These are phyloP conservation scores for Scalesia atractyloides DNA, from an alignment of 129 eudicot genomes.

Conservation along the genomic window DNA sequence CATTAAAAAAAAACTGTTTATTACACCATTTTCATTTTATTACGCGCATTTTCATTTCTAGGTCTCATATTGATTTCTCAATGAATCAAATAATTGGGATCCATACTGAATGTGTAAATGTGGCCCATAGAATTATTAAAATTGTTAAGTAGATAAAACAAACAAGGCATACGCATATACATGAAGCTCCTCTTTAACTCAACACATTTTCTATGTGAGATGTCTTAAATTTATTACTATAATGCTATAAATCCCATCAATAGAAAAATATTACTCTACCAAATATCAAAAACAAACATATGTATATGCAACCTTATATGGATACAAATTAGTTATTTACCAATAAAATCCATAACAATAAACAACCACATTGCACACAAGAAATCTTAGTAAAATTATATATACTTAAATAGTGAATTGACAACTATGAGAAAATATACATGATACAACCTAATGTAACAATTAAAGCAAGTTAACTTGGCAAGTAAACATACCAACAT, in stretches of 20 bases:
- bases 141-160: neutral
- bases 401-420: constrained; percentile 3
- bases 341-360: neutral
- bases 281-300: neutral
- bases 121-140: neutral
- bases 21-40: no score
- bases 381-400: neutral
- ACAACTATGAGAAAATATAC: constrained; percentile 16
- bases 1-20: no score
- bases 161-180: neutral
- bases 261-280: no score
- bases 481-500: constrained; percentile 54
- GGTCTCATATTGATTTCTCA: neutral
- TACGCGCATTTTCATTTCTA: neutral
- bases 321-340: neutral
- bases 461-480: constrained; percentile 8
- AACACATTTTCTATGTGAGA: neutral
- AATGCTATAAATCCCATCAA: no score
- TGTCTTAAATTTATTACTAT: neutral
- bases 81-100: neutral
- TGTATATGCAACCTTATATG: neutral
- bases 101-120: neutral
- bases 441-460: neutral
- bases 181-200: neutral
- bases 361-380: neutral